Percentiles rank a stretch among this genome's conserved stretches.
phyloP scores from a whole-genome alignment of 352 stramenopile species.

The Peronosclerospora sorghi region DNA sequence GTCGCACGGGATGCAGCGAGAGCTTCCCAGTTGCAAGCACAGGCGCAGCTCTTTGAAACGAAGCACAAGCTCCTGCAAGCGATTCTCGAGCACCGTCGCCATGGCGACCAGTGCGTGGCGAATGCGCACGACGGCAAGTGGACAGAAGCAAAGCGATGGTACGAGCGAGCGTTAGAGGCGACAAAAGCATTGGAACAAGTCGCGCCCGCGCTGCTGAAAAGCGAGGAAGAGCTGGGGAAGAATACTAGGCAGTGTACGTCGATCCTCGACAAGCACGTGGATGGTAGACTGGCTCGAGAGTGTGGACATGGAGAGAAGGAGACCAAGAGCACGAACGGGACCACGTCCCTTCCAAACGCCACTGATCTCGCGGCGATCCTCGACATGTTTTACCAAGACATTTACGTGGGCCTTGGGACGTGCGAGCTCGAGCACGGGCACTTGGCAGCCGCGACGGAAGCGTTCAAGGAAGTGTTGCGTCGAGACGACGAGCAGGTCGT shows the following conservation, averaged over 20 bases:
- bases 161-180: conserved; percentile 24
- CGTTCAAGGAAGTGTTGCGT: conserved; percentile 59
- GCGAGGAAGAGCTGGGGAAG: conserved; percentile 13
- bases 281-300: conserved; percentile 4
- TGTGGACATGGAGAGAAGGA: background rate
- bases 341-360: conserved; percentile 21
- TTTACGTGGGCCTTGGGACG: conserved; percentile 38
- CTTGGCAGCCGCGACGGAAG: conserved; percentile 36
- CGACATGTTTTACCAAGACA: conserved; percentile 60
- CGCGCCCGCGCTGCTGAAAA: conserved; percentile 30
- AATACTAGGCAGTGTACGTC: too few relatives aligned
- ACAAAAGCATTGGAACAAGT: conserved; percentile 28
- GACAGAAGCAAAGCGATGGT: conserved; percentile 13
- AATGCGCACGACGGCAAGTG: background rate
- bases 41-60: conserved; percentile 24
- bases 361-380: conserved; percentile 45
- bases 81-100: conserved; percentile 30
- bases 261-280: too few relatives aligned
- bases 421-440: conserved; percentile 23
- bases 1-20: background rate
- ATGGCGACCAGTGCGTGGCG: conserved; percentile 23
- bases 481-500: conserved; percentile 31
- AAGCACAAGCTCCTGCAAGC: conserved; percentile 47
- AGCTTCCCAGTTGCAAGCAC: conserved; percentile 13
- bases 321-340: background rate